phyloP scores from a whole-genome alignment of 1,284 basidiomycete species.

The Fistulinella staudtii region DNA sequence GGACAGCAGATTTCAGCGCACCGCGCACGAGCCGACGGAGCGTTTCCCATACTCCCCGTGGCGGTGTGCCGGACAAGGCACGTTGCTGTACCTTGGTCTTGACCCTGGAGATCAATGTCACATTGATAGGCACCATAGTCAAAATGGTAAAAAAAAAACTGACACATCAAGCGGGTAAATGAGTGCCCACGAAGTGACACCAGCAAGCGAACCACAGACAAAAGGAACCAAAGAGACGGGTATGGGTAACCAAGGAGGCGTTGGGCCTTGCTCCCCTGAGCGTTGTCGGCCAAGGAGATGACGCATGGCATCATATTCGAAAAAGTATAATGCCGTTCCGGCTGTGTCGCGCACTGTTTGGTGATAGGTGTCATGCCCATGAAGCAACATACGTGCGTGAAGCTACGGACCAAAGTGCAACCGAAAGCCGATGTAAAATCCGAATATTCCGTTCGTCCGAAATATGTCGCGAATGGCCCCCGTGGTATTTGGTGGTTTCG shows the following conservation, averaged over 20 bases:
- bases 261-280: slow-evolving; percentile 69
- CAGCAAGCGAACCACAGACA: slow-evolving; percentile 78
- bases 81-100: slow-evolving; percentile 93
- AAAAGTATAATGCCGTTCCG: slow-evolving; percentile 83
- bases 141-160: slow-evolving; percentile 26
- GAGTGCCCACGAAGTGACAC: slow-evolving; percentile 81
- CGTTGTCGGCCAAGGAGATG: slow-evolving; percentile 68
- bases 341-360: slow-evolving; percentile 68
- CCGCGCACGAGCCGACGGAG: slow-evolving; percentile 74
- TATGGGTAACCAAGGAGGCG: slow-evolving; percentile 76
- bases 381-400: not conserved
- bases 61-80: slow-evolving; percentile 71
- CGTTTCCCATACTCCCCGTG: slow-evolving; percentile 68
- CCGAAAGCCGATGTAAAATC: slow-evolving; percentile 80
- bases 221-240: slow-evolving; percentile 77
- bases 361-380: slow-evolving; percentile 6
- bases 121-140: not conserved
- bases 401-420: slow-evolving; percentile 67
- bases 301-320: slow-evolving; percentile 84
- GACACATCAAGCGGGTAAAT: slow-evolving; percentile 84
- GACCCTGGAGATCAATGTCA: slow-evolving; percentile 51
- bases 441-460: slow-evolving; percentile 59
- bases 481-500: slow-evolving; percentile 69
- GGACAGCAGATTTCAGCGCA: slow-evolving; percentile 30
- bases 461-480: slow-evolving; percentile 73